Conservation (phyloP, 2,329 filamentous ascomycete genomes). For the Talaromyces sp. region DNA sequence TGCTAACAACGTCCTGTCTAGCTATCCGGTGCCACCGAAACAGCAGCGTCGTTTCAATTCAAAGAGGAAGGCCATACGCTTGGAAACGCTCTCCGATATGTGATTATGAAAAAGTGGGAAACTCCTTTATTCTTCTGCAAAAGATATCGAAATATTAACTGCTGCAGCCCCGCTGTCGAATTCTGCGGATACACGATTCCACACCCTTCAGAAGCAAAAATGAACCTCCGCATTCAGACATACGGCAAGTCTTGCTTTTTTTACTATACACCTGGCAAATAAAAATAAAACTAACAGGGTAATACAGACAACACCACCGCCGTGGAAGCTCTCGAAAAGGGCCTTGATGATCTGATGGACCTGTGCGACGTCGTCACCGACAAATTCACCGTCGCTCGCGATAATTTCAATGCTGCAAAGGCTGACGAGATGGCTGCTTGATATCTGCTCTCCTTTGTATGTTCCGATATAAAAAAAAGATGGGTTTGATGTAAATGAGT, state of each 20-base stretch:
- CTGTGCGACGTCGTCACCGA: conserved; percentile 91
- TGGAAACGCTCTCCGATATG: conserved; percentile 87
- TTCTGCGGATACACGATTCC: conserved; percentile 98
- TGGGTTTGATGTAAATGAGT: neutral
- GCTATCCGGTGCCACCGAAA: conserved; percentile 78
- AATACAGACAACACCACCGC: conserved; percentile 66
- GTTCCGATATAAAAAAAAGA: neutral
- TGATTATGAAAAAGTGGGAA: conserved; percentile 96
- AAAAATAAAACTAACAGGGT: neutral
- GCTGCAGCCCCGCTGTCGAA: conserved; percentile 78
- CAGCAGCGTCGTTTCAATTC: conserved; percentile 92
- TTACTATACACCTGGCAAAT: neutral
- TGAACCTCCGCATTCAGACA: conserved; percentile 97
- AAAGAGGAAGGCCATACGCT: conserved; percentile 90
- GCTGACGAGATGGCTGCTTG: conserved; percentile 30
- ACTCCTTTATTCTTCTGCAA: neutral
- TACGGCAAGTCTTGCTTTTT: conserved; percentile 60
- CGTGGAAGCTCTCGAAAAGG: conserved; percentile 83
- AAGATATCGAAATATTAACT: neutral
- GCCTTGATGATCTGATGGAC: conserved; percentile 79
- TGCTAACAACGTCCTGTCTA: conserved; percentile 32
- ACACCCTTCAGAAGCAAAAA: conserved; percentile 90
- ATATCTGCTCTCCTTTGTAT: neutral
- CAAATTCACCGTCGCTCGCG: conserved; percentile 69
- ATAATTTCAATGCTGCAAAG: conserved; percentile 50